Conservation (phyloP, 352 stramenopile genomes). For the Phytopythium sindhum region DNA sequence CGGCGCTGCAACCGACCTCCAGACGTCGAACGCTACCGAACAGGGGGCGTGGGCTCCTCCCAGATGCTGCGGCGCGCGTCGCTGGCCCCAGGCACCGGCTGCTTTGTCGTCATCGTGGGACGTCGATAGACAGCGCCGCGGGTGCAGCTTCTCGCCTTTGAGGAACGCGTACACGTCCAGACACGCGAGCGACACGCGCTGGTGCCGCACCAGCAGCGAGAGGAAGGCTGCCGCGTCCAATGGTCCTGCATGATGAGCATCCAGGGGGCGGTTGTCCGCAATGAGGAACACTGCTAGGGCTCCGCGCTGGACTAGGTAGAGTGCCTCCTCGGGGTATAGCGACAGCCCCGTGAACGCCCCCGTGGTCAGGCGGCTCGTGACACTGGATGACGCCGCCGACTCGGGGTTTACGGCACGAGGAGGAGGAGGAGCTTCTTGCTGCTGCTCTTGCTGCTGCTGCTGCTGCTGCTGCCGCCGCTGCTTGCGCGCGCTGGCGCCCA, state of each 20-base stretch:
- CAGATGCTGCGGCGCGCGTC: conserved; percentile 21
- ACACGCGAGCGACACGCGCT: conserved; percentile 33
- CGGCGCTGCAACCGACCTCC: conserved; percentile 29
- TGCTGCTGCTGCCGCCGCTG: conserved; percentile 5
- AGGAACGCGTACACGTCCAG: conserved; percentile 58
- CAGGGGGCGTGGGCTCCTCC: conserved; percentile 4
- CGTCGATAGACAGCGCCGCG: conserved; percentile 34
- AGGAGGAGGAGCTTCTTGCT: background rate
- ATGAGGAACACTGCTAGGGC: conserved; percentile 44
- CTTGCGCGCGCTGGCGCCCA: conserved; percentile 49
- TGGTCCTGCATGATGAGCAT: background rate
- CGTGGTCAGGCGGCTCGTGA: conserved; percentile 17
- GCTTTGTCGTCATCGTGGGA: background rate
- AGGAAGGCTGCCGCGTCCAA: conserved; percentile 26
- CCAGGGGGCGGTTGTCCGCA: background rate
- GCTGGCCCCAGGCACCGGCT: background rate
- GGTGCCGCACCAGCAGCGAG: conserved; percentile 20
- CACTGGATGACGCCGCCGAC: background rate
- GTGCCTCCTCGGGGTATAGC: conserved; percentile 66
- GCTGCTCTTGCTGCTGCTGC: too few species aligned
- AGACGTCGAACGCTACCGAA: conserved; percentile 55
- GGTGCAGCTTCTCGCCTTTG: conserved; percentile 66
- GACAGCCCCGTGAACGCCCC: conserved; percentile 53
- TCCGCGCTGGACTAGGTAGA: conserved; percentile 56
- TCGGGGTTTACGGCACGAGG: background rate